phyloP scores from a whole-genome alignment of 495 filamentous ascomycete genomes.

The Talaromyces nanjingensis region DNA sequence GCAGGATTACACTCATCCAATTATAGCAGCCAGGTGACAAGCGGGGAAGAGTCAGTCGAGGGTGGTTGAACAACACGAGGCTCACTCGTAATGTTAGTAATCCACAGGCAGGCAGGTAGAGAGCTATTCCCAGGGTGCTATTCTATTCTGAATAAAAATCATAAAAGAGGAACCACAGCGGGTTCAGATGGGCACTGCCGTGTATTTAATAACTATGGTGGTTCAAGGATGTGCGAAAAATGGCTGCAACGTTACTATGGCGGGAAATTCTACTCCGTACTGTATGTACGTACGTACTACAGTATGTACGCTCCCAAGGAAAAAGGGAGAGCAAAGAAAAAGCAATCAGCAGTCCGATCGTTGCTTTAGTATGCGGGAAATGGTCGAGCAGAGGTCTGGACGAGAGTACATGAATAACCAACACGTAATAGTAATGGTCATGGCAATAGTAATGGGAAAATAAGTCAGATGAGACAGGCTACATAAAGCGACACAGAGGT shows the following conservation, averaged over 20 bases:
- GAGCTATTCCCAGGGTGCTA: background rate
- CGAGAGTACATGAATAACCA: background rate
- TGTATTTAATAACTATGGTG: background rate
- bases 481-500: constrained; percentile 1
- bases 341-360: background rate
- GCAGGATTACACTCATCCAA: background rate
- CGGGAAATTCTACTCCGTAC: background rate
- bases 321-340: background rate
- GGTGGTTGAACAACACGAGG: background rate
- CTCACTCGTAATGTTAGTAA: background rate
- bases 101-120: background rate
- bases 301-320: background rate
- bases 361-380: constrained; percentile 1
- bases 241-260: background rate
- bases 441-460: constrained; percentile 1
- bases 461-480: background rate
- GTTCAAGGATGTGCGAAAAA: background rate
- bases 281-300: background rate
- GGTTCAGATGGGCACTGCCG: background rate
- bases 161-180: background rate
- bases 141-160: background rate
- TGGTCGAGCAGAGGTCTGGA: background rate
- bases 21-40: background rate
- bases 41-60: background rate
- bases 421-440: constrained; percentile 6